Evolutionary conservation across 2,329 filamentous ascomycete genomes (phyloP), one percentile per base, ranked within the genome.

Genomic region (Hypoxylon sp.): DNA sequence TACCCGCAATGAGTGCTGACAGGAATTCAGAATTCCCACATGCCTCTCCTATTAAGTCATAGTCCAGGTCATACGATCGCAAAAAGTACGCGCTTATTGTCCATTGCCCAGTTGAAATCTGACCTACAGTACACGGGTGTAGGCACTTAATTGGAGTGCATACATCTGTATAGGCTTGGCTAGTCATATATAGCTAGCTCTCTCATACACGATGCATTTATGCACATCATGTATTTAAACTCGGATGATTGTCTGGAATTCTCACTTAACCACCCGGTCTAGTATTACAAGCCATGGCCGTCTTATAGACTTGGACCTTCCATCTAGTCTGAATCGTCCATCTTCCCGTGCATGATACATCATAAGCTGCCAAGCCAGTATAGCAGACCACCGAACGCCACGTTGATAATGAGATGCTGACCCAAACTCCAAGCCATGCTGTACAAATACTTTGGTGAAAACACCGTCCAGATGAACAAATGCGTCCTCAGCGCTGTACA

Each of bases 401-500:
- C 72, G 76, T 95, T 93, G 44, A 95, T 82, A 36, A 85, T 75
- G 65, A 94, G 76, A 85, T 99, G 95, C 81, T 94, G 93, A 6
- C 87, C 92, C 46, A 95, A 75, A 67, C 87, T 89, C 96, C 96
- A 99, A 12, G 91, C 93, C 83, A 96, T 91, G 68, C 89, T 92
- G 77, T 97, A 99, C 70, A 99, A 80, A 78, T 94, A 98, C 78
- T 98, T 99, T 0, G 96, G 96, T 69, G 93, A 97, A 78, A 99
- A 99, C 9, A 99, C 96, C 0, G 95, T 98, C 96, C 96, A 99
- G 66, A 99, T 94, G 76, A 99, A 99, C 61, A 99, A 78, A 82
- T 99, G 96, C 28, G 92, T 93, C 70, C 95, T 84, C 75, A 99
- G 78, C 6, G 87, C 83, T 49, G 91, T 93, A 78, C 96, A 99